Evolutionary conservation across 2,329 filamentous ascomycete species (phyloP).

Genomic region (Aspergillus quadrilineatus): DNA sequence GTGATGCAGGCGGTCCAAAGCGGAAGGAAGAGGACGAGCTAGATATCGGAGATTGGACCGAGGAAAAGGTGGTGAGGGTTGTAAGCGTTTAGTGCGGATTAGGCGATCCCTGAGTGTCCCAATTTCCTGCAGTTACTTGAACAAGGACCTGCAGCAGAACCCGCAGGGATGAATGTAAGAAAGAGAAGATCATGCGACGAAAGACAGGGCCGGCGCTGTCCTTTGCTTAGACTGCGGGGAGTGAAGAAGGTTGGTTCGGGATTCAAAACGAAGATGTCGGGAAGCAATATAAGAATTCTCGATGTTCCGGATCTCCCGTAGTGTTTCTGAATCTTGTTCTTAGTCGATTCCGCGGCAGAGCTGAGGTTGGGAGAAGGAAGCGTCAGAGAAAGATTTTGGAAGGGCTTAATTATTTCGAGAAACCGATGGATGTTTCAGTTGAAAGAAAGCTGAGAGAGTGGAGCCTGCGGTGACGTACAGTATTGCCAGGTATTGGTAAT

Average conservation of each 20-base stretch:
- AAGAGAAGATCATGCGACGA: conserved; percentile 29
- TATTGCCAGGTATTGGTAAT: conserved; percentile 14
- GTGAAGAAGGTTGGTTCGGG: conserved; percentile 5
- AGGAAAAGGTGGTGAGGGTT: conserved; percentile 26
- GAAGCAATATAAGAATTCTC: conserved; percentile 8
- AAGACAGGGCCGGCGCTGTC: conserved; percentile 18
- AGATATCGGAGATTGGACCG: conserved; percentile 32
- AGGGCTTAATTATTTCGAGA: conserved; percentile 26
- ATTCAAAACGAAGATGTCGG: conserved; percentile 5
- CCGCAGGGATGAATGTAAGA: conserved; percentile 26
- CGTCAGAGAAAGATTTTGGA: conserved; percentile 26
- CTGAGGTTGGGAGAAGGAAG: conserved; percentile 17
- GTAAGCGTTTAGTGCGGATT: conserved; percentile 27
- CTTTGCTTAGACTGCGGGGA: conserved; percentile 16
- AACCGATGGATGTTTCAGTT: conserved; percentile 28
- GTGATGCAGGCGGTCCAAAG: conserved; percentile 39
- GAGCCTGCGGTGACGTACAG: conserved; percentile 18
- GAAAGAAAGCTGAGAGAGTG: conserved; percentile 24
- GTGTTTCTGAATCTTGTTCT: conserved; percentile 8
- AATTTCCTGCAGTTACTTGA: conserved; percentile 39
- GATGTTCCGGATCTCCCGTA: conserved; percentile 6
- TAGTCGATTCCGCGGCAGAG: conserved; percentile 13
- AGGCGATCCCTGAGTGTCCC: conserved; percentile 27
- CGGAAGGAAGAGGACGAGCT: conserved; percentile 27
- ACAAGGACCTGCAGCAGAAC: conserved; percentile 28